Conservation (phyloP, 2,329 filamentous ascomycete species). For the Metarhizium guizhouense region DNA sequence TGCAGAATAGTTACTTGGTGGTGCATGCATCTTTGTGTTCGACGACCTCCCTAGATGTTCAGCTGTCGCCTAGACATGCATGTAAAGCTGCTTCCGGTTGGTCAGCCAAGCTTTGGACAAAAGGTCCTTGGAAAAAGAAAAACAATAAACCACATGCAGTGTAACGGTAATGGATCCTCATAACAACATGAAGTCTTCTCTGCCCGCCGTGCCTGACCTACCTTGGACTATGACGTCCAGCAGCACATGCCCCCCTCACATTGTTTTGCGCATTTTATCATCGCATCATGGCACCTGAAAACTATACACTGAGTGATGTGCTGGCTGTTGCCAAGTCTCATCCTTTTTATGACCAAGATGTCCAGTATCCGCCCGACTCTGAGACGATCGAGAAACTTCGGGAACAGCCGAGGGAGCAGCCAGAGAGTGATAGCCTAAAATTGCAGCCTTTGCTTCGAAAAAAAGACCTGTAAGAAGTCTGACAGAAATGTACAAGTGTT, state of each 20-base stretch:
- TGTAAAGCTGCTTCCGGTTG: no score
- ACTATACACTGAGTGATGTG: neutral
- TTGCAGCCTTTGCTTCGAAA: neutral
- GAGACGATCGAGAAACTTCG: neutral
- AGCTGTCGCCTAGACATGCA: no score
- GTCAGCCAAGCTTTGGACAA: no score
- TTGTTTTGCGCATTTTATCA: neutral
- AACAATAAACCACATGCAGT: no score
- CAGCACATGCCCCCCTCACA: neutral
- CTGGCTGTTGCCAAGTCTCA: neutral
- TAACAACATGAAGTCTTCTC: no score
- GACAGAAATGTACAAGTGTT: neutral
- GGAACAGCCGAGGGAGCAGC: neutral
- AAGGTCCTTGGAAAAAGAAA: no score
- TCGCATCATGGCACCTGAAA: neutral
- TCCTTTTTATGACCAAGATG: neutral
- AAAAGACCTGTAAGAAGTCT: constrained; percentile 3
- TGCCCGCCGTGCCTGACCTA: neutral
- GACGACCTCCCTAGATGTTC: no score
- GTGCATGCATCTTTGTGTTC: no score
- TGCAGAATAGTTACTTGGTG: no score
- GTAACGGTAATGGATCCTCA: no score
- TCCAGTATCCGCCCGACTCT: neutral
- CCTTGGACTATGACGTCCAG: neutral
- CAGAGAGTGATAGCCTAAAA: neutral